phyloP scores from a whole-genome alignment of 192 early-diverging fungal genomes.

The Jimgerdemannia flammicorona region DNA sequence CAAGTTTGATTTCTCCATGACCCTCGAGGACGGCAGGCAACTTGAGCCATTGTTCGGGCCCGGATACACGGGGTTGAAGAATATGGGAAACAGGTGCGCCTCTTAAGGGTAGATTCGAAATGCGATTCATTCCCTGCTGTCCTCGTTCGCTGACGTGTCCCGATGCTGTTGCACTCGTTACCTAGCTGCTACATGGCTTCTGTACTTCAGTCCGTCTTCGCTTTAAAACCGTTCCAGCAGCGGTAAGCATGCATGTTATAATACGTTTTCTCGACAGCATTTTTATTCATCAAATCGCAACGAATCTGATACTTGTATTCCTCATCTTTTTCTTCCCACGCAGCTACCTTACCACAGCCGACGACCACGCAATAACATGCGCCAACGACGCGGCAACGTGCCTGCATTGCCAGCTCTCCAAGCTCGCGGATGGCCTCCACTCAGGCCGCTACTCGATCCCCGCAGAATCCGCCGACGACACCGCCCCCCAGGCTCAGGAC shows the following conservation, averaged over 20 bases:
- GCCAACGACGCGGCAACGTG: slow-evolving; percentile 63
- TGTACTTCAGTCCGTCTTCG: slow-evolving; percentile 85
- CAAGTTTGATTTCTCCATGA: slow-evolving; percentile 98
- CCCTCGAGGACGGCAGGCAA: slow-evolving; percentile 88
- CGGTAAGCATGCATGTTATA: slow-evolving; percentile 41
- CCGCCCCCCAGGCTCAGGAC: slow-evolving; percentile 51
- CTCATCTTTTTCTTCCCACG: background rate
- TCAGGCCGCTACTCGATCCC: slow-evolving; percentile 81
- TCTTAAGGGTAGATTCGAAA: background rate
- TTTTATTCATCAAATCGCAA: background rate
- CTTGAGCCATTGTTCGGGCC: slow-evolving; percentile 83
- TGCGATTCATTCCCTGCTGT: background rate
- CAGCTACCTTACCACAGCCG: slow-evolving; percentile 17
- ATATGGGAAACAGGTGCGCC: slow-evolving; percentile 86
- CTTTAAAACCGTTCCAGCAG: slow-evolving; percentile 70
- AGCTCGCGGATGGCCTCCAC: slow-evolving; percentile 87
- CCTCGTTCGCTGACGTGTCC: background rate
- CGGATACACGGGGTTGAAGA: slow-evolving; percentile 89
- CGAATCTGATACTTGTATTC: background rate
- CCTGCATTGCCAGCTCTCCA: slow-evolving; percentile 87
- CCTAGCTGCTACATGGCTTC: slow-evolving; percentile 96
- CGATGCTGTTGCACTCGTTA: background rate
- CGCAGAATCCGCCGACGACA: slow-evolving; percentile 6
- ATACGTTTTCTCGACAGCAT: slow-evolving; percentile 32
- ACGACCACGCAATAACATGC: slow-evolving; percentile 50